Evolutionary conservation across 2,329 filamentous ascomycete species (phyloP), one percentile per base, ranked within the genome.

Genomic region (Ascochyta pisi): DNA sequence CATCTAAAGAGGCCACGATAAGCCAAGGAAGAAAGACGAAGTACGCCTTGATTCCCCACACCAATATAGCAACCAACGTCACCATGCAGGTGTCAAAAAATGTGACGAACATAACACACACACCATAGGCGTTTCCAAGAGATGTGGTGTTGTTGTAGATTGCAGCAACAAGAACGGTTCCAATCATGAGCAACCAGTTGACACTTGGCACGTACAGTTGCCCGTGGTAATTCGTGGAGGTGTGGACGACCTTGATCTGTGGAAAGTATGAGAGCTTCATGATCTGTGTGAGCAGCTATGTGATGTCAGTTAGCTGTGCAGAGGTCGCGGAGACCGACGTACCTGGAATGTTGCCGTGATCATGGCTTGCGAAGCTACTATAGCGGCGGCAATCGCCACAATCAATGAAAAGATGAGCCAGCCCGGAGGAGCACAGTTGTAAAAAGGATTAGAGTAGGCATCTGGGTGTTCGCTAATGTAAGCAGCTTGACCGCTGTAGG

Each of bases 41-140:
- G 48, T 81, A 80, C 1, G 84, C 77, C 2, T 84, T 82, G 24
- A 89, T 72, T 19, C 84, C 81, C 90, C 90, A 93, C 35, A 91
- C 87, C 34, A 92, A 80, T 2, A 92, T 80, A 0, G 89, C 87
- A 1, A 89, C 87, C 1, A 93, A 77, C 0, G 88, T 83, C 1
- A 91, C 87, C 82, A 94, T 86, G 71, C 84, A 88, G 0, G 89
- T 92, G 50, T 88, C 89, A 67, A 93, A 86, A 70, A 92, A 91
- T 0, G 89, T 91, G 39, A 92, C 90, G 44, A 90, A 84, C 64
- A 92, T 91, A 69, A 93, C 90, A 62, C 90, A 93, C 7, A 91
- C 87, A 35, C 90, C 89, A 64, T 92, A 92, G 0, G 89, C 89
- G 65, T 91, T 86, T 23, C 89, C 89, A 0, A 92, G 81, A 1